A percentile compares a stretch with the other conserved stretches of the same genome.
These are phyloP conservation scores for Coniophora puteana DNA, from an alignment of 1,284 basidiomycete species.

Conservation along the genomic window DNA sequence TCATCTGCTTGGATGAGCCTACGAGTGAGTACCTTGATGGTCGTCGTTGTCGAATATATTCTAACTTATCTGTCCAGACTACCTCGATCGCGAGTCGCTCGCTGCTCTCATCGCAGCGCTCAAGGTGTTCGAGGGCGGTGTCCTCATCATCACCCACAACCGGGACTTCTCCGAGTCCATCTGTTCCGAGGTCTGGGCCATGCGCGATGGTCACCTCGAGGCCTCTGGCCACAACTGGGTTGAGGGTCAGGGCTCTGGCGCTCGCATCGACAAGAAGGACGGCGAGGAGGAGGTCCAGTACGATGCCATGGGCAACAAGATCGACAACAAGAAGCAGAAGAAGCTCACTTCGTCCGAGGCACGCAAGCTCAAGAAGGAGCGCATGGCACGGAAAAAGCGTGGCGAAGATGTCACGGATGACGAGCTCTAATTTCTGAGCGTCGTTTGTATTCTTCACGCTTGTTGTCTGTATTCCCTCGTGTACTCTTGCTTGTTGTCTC, in stretches of 20 bases:
- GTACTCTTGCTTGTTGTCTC: background rate
- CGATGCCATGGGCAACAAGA: conserved; percentile 97
- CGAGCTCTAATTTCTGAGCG: conserved; percentile 45
- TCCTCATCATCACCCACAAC: conserved; percentile 96
- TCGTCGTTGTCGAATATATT: background rate
- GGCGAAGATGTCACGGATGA: conserved; percentile 77
- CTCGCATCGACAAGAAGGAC: conserved; percentile 87
- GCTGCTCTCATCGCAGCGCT: conserved; percentile 95
- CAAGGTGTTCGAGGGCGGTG: conserved; percentile 97
- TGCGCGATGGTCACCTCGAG: conserved; percentile 89
- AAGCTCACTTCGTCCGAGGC: conserved; percentile 80
- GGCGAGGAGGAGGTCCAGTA: conserved; percentile 86
- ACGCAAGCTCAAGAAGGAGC: conserved; percentile 94
- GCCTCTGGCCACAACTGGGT: conserved; percentile 99
- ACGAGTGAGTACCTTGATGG: conserved; percentile 56
- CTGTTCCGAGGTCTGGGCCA: conserved; percentile 91
- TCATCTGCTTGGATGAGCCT: conserved; percentile 97
- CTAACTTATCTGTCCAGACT: conserved; percentile 50
- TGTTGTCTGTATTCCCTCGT: background rate
- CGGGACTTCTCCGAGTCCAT: conserved; percentile 96
- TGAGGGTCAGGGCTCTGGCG: conserved; percentile 91
- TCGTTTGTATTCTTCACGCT: background rate
- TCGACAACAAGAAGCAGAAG: conserved; percentile 80
- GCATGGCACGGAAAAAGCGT: conserved; percentile 84
- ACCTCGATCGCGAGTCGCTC: conserved; percentile 96